Percentiles rank a stretch among this genome's conserved stretches.
phyloP scores from a whole-genome alignment of 768 basidiomycete genomes.

The Trametes cubensis region DNA sequence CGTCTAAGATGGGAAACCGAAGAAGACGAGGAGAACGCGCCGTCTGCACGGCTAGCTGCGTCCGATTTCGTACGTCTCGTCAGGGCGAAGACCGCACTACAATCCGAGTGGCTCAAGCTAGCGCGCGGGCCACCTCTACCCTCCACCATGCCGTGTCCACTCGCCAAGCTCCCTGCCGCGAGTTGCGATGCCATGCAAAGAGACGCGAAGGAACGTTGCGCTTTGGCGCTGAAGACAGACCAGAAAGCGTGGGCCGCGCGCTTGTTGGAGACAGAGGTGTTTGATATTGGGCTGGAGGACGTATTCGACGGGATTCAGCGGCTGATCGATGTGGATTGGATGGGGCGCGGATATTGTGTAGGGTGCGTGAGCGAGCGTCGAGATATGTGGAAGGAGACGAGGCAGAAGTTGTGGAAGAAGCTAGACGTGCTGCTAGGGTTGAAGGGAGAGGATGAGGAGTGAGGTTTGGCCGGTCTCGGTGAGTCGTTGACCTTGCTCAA shows the following conservation, averaged over 20 bases:
- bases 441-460: slow-evolving; percentile 3
- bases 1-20: slow-evolving; percentile 1
- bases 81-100: slow-evolving; percentile 28
- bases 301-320: slow-evolving; percentile 40
- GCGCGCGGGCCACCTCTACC: slow-evolving; percentile 26
- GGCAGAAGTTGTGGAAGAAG: slow-evolving; percentile 38
- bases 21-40: slow-evolving; percentile 8
- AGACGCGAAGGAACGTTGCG: no score
- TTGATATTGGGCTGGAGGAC: slow-evolving; percentile 37
- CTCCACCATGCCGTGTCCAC: slow-evolving; percentile 28
- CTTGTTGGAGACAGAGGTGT: slow-evolving; percentile 29
- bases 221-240: slow-evolving; percentile 13
- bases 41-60: slow-evolving; percentile 12
- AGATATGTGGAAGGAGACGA: slow-evolving; percentile 34
- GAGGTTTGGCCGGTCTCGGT: neutral
- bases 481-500: neutral
- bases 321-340: slow-evolving; percentile 35
- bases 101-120: slow-evolving; percentile 27
- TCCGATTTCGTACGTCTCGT: slow-evolving; percentile 30
- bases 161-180: slow-evolving; percentile 10
- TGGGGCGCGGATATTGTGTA: slow-evolving; percentile 38
- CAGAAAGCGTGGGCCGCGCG: slow-evolving; percentile 22
- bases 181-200: neutral
- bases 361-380: slow-evolving; percentile 36
- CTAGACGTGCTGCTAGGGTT: slow-evolving; percentile 35